Evolutionary conservation across 176 grass and related monocot genomes (phyloP).

Genomic region (Bolboschoenus planiculmis): DNA sequence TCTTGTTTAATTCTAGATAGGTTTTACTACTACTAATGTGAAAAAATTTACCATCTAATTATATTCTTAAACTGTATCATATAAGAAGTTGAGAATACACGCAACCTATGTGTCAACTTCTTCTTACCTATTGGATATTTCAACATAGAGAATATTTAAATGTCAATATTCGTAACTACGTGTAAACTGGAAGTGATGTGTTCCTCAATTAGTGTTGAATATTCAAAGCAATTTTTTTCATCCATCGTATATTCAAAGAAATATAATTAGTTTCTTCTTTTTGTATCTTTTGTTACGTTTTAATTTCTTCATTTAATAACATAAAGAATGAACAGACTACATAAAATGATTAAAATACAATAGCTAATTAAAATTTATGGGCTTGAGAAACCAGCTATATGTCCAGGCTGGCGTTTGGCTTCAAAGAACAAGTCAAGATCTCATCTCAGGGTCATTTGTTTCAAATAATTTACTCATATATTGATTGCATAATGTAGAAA

Average conservation of each 20-base stretch:
- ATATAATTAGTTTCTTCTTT: not conserved
- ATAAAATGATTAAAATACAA: not conserved
- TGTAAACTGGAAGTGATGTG: not conserved
- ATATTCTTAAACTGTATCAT: no score
- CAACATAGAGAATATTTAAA: not conserved
- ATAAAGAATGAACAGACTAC: not conserved
- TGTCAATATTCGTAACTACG: constrained; percentile 10
- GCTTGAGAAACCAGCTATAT: not conserved
- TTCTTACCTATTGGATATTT: not conserved
- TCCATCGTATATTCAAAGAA: not conserved
- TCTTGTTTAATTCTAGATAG: no score
- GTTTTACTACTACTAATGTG: no score
- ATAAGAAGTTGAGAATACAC: constrained; percentile 1
- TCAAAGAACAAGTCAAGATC: constrained; percentile 8
- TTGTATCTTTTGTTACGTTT: not conserved
- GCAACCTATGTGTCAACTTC: constrained; percentile 8
- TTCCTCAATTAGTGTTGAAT: not conserved
- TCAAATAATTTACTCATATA: not conserved
- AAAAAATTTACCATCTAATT: no score
- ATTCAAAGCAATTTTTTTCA: not conserved
- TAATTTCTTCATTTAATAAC: not conserved
- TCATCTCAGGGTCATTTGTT: not conserved
- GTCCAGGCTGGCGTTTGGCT: constrained; percentile 7
- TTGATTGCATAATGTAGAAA: not conserved
- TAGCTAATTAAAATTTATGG: not conserved